These are phyloP conservation scores for Cladophialophora bantiana DNA, from an alignment of 2,329 filamentous ascomycete genomes.

Conservation along the genomic window DNA sequence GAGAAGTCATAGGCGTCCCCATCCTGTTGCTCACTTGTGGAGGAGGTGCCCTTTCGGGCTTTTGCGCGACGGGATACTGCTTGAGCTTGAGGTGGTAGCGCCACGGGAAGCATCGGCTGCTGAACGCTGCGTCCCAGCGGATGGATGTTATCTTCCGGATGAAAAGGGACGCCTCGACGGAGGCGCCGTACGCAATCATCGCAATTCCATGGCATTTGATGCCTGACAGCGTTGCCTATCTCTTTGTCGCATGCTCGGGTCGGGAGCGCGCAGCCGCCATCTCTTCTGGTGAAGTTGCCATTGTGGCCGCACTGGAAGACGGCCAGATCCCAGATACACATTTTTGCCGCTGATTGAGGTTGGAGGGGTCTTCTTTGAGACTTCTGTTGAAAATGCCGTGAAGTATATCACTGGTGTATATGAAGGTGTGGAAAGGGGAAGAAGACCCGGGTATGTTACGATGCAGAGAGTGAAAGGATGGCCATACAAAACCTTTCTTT, in stretches of 20 bases:
- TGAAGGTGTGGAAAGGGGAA: background rate
- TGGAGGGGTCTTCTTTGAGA: background rate
- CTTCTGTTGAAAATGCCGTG: background rate
- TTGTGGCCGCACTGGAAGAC: background rate
- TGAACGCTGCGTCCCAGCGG: background rate
- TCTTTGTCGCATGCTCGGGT: background rate
- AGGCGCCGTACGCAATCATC: background rate
- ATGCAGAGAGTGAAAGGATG: background rate
- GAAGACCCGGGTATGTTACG: background rate
- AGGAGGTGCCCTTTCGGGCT: background rate
- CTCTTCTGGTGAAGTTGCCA: background rate
- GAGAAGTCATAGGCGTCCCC: background rate
- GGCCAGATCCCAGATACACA: conserved; percentile 1
- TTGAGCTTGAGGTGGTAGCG: background rate
- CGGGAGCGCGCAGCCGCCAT: background rate
- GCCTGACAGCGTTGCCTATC: background rate
- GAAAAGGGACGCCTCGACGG: background rate
- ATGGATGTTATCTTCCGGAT: background rate
- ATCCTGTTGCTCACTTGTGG: background rate
- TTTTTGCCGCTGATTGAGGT: background rate
- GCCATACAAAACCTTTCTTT: background rate
- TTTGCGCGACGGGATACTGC: background rate
- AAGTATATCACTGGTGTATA: background rate
- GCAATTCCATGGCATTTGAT: background rate
- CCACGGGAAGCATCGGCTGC: background rate